Conservation (phyloP, 2,329 filamentous ascomycete species). For the Trichocomaceae sp. region DNA sequence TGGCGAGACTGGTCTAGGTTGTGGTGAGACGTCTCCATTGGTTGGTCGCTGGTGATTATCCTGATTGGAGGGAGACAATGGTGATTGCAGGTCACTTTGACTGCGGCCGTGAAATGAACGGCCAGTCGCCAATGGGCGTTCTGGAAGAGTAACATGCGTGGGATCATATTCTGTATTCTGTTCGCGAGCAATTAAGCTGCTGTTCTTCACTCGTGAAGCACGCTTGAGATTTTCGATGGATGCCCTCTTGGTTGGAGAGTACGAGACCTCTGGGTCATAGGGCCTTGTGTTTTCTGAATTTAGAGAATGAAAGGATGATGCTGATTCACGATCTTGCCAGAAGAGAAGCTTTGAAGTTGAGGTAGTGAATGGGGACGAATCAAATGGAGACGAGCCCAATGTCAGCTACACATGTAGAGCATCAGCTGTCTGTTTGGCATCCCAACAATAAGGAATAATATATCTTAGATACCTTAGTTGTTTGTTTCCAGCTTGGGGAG, state of each 20-base stretch:
- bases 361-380: conserved; percentile 65
- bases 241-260: conserved; percentile 69
- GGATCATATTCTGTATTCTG: conserved; percentile 91
- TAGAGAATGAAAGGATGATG: conserved; percentile 54
- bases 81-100: conserved; percentile 62
- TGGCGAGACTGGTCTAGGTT: conserved; percentile 43
- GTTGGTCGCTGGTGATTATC: conserved; percentile 13
- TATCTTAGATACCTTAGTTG: conserved; percentile 60
- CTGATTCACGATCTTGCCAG: conserved; percentile 73
- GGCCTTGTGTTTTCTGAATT: conserved; percentile 63
- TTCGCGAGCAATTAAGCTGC: conserved; percentile 91
- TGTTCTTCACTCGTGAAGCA: conserved; percentile 94
- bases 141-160: conserved; percentile 65
- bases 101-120: conserved; percentile 53
- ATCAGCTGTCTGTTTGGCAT: not conserved
- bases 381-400: conserved; percentile 73
- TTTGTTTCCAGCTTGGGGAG: conserved; percentile 82
- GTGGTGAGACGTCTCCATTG: conserved; percentile 9
- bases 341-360: conserved; percentile 73
- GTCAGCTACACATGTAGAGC: conserved; percentile 55
- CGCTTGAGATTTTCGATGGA: conserved; percentile 94
- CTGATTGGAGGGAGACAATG: conserved; percentile 27
- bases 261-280: conserved; percentile 54
- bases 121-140: conserved; percentile 68
- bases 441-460: not conserved